Conservation (phyloP, 148 eudicot genomes). For the Talinum fruticosum region DNA sequence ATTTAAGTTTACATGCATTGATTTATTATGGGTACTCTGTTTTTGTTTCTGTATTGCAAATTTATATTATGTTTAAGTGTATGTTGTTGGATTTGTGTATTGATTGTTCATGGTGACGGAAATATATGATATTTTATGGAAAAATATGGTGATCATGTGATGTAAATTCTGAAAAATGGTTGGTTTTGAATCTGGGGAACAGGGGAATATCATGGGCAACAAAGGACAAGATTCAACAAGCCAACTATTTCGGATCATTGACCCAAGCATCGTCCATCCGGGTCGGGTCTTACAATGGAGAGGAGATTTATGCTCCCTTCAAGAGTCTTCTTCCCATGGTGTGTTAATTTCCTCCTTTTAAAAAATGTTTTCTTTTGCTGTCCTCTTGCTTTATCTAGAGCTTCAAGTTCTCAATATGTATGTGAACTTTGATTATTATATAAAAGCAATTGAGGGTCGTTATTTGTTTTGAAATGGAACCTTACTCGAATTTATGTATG, state of each 20-base stretch:
- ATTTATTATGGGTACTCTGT: not conserved
- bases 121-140: too few species aligned
- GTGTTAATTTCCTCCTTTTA: not conserved
- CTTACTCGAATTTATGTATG: too few species aligned
- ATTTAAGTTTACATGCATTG: not conserved
- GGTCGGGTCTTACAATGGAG: constrained; percentile 93
- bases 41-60: not conserved
- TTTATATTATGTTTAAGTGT: too few species aligned
- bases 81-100: too few species aligned
- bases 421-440: too few species aligned
- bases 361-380: not conserved
- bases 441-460: too few species aligned
- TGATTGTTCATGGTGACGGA: not conserved
- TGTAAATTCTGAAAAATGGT: not conserved
- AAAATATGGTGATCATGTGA: not conserved
- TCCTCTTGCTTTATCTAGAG: not conserved
- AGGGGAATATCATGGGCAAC: constrained; percentile 99
- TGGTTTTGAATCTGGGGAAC: constrained; percentile 10
- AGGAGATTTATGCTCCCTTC: constrained; percentile 97
- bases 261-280: constrained; percentile 94
- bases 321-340: constrained; percentile 99
- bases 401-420: not conserved
- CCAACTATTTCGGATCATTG: constrained; percentile 90
- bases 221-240: constrained; percentile 88
- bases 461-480: too few species aligned